Base-by-base conservation (phyloP, 257 asterid species). In the Fraxinus anomala region DNA sequence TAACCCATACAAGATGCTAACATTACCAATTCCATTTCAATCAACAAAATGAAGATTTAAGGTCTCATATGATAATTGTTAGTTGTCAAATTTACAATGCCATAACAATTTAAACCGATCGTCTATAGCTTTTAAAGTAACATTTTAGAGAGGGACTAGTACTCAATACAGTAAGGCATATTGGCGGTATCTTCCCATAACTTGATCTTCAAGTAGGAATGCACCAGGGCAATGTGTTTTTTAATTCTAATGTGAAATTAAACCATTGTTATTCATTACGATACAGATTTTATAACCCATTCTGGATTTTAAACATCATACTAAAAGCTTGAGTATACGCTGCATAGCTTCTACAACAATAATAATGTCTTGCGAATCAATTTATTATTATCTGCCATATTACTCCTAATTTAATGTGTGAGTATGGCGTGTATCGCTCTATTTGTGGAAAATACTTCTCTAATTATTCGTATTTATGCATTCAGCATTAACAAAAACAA, bases 1-100 rank as follows among this genome's bases (percentile, higher is more conserved):
- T n/a, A 10, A 69, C 68, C 24, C 65, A 61, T 77, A 44, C 40
- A 76, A 73, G 24, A 42, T 71, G 70, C 76, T 40, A 17, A 65
- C 36, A 71, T 31, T 7, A 31, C 56, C 33, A 36, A 49, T 51
- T 71, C 51, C 51, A 44, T 44, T 44, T 44, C 51, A 47, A 73
- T 74, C 30, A 49, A 76, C 44, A n/a, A 39, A 2, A 36, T 61
- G 40, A 40, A 65, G 54, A 59, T 36, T 6, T 36, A 6, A 36
- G 40, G 6, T 34, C 17, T 69, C 74, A 44, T 74, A 36, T 72
- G 24, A 79, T 14, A 7, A 44, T 51, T 67, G 73, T 19, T 59
- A 54, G 49, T 16, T n/a, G 7, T 70, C 74, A 34, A 69, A 69
- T 69, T 6, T 40, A 56, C 7, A 21, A 70, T 34, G 14, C 49